A percentile compares a stretch with the other conserved stretches of the same genome.
Evolutionary conservation across 2,329 filamentous ascomycete species (phyloP).

Genomic region (Cytospora leucostoma): DNA sequence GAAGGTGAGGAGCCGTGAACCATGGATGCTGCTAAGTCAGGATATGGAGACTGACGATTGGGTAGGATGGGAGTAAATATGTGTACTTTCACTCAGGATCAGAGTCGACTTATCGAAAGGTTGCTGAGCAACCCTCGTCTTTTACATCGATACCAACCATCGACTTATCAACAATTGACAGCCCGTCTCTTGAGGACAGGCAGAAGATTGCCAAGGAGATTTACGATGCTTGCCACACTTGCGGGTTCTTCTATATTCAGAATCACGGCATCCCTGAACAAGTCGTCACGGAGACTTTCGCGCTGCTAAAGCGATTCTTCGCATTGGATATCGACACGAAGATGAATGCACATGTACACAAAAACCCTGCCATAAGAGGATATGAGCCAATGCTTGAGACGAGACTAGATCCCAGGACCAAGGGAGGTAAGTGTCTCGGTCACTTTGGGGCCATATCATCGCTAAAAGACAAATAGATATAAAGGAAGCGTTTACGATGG

Average conservation of each 20-base stretch:
- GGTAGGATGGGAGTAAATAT: slow-evolving; percentile 31
- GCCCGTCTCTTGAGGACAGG: slow-evolving; percentile 29
- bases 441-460: background rate
- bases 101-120: slow-evolving; percentile 36
- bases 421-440: slow-evolving; percentile 31
- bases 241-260: slow-evolving; percentile 38
- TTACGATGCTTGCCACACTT: slow-evolving; percentile 33
- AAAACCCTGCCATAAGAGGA: slow-evolving; percentile 39
- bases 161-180: slow-evolving; percentile 34
- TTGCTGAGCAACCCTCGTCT: slow-evolving; percentile 32
- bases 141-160: slow-evolving; percentile 39
- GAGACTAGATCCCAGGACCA: slow-evolving; percentile 35
- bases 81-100: slow-evolving; percentile 39
- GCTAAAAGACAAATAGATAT: slow-evolving; percentile 28
- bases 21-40: background rate
- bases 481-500: slow-evolving; percentile 42
- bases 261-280: slow-evolving; percentile 37
- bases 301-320: slow-evolving; percentile 36
- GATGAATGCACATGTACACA: slow-evolving; percentile 40
- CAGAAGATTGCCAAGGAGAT: slow-evolving; percentile 33
- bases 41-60: background rate
- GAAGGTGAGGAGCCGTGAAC: background rate
- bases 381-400: slow-evolving; percentile 41
- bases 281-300: slow-evolving; percentile 31
- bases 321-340: slow-evolving; percentile 36